These are phyloP conservation scores for Fusarium drepaniforme DNA, from an alignment of 2,329 filamentous ascomycete genomes.

Conservation along the genomic window DNA sequence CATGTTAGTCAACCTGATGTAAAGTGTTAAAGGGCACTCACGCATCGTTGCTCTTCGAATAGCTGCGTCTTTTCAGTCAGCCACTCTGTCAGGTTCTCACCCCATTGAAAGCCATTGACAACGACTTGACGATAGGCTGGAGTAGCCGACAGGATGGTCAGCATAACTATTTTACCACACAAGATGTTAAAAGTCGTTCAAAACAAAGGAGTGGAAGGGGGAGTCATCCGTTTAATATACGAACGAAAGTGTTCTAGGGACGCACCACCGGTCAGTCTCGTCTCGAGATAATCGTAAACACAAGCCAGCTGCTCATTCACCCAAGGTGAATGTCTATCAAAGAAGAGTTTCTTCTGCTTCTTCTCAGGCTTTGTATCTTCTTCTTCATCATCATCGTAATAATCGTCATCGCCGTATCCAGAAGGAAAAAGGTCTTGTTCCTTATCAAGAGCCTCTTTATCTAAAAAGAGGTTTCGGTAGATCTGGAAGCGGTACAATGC, in stretches of 20 bases:
- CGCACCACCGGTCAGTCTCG: constrained; percentile 34
- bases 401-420: neutral
- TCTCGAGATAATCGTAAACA: constrained; percentile 37
- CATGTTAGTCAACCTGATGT: neutral
- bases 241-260: neutral
- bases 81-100: constrained; percentile 38
- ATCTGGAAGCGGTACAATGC: constrained; percentile 42
- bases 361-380: neutral
- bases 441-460: constrained; percentile 5
- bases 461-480: constrained; percentile 36
- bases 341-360: constrained; percentile 36
- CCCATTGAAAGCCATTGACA: constrained; percentile 37
- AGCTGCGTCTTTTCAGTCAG: constrained; percentile 27
- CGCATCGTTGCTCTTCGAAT: constrained; percentile 39
- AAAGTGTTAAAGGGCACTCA: constrained; percentile 2
- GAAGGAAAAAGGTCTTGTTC: constrained; percentile 13
- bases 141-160: constrained; percentile 35
- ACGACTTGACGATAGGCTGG: constrained; percentile 34
- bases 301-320: constrained; percentile 41
- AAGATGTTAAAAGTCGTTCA: neutral
- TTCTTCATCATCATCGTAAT: neutral
- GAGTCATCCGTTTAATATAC: neutral
- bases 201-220: neutral
- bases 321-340: constrained; percentile 36
- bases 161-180: constrained; percentile 28